Conservation (phyloP, 345 rosid species). For the Populus pruinosa region DNA sequence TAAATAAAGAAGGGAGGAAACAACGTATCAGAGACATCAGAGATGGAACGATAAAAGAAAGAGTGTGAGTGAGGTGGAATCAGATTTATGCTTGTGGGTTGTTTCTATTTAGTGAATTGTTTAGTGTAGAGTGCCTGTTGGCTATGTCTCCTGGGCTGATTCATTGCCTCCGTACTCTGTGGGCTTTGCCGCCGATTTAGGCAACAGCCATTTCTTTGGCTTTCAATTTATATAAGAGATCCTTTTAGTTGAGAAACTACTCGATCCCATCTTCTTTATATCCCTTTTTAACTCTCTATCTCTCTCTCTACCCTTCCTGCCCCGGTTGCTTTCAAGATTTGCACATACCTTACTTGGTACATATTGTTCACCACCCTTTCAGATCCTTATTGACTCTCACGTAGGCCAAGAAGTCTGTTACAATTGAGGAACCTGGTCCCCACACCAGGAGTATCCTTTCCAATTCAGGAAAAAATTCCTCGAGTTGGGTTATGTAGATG, state of each 20-base stretch:
- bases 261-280: slow-evolving; percentile 22
- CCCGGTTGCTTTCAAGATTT: slow-evolving; percentile 59
- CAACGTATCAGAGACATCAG: slow-evolving; percentile 30
- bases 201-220: slow-evolving; percentile 49
- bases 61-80: slow-evolving; percentile 37
- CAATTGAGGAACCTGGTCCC: slow-evolving; percentile 52
- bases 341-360: slow-evolving; percentile 32
- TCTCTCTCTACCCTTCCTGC: slow-evolving; percentile 36
- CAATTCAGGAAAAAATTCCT: slow-evolving; percentile 33
- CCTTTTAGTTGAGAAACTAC: slow-evolving; percentile 36
- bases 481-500: slow-evolving; percentile 29
- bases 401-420: slow-evolving; percentile 38
- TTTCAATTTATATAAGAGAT: slow-evolving; percentile 51
- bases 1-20: slow-evolving; percentile 19
- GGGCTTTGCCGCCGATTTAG: slow-evolving; percentile 61
- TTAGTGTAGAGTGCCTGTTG: slow-evolving; percentile 42
- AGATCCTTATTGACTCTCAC: slow-evolving; percentile 48
- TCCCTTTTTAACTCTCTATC: background rate
- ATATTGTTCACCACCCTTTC: slow-evolving; percentile 33
- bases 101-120: slow-evolving; percentile 43
- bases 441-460: slow-evolving; percentile 49
- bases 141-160: slow-evolving; percentile 56
- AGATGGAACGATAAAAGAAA: slow-evolving; percentile 23
- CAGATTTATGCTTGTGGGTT: slow-evolving; percentile 48
- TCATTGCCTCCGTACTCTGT: slow-evolving; percentile 46